Evolutionary conservation across 2,329 filamentous ascomycete genomes (phyloP).

Genomic region (Tolypocladium album): DNA sequence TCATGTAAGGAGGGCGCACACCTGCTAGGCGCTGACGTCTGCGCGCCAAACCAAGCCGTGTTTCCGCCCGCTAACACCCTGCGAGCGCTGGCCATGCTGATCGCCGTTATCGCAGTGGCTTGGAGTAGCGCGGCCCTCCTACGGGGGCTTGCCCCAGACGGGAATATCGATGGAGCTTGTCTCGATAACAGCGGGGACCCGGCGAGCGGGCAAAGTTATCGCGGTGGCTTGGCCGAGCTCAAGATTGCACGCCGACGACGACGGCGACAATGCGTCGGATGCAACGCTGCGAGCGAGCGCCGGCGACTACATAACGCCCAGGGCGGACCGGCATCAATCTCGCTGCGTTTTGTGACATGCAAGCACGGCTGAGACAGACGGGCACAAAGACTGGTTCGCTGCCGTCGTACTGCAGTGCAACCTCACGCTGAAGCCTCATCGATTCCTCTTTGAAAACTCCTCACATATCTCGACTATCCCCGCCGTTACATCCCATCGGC

Average conservation of each 20-base stretch:
- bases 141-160: neutral
- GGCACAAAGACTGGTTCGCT: neutral
- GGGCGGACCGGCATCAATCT: neutral
- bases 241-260: neutral
- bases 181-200: neutral
- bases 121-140: neutral
- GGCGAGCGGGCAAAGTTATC: neutral
- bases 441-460: neutral
- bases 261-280: neutral
- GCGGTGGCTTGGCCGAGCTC: neutral
- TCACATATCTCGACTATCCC: neutral
- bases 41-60: no score
- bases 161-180: neutral
- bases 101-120: neutral
- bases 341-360: neutral
- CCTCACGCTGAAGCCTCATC: neutral
- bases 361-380: neutral
- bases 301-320: neutral
- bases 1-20: neutral
- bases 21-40: neutral
- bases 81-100: neutral
- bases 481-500: neutral
- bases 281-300: neutral
- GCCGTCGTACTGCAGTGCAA: neutral
- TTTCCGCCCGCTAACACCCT: no score